A percentile compares a stretch with the other conserved stretches of the same genome.
Conservation (phyloP, 371 early-diverging fungal species). For the Chytridium lagenaria region DNA sequence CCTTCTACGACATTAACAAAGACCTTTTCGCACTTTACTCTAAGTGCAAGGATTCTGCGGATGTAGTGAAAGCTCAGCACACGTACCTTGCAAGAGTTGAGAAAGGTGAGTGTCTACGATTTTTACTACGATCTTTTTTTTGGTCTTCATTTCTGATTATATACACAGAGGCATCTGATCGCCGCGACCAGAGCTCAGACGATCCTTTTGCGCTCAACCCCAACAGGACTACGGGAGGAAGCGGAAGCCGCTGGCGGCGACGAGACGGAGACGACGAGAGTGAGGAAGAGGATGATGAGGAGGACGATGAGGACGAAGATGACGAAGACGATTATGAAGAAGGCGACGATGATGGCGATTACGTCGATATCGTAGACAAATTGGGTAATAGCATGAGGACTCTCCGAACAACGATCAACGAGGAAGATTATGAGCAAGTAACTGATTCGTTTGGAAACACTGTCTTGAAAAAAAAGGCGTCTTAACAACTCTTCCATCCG, state of each 20-base stretch:
- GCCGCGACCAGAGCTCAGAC: slow-evolving; percentile 31
- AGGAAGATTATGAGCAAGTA: neutral
- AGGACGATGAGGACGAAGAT: slow-evolving; percentile 33
- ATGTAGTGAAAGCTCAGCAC: slow-evolving; percentile 85
- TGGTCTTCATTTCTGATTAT: neutral
- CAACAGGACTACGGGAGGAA: slow-evolving; percentile 28
- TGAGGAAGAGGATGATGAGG: slow-evolving; percentile 32
- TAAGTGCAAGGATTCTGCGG: slow-evolving; percentile 82
- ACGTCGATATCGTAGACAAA: slow-evolving; percentile 43
- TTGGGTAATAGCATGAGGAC: slow-evolving; percentile 46
- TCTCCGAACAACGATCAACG: neutral
- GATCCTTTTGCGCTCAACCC: slow-evolving; percentile 33
- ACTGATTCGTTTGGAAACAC: slow-evolving; percentile 13
- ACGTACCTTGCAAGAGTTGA: slow-evolving; percentile 58
- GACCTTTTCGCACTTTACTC: slow-evolving; percentile 80
- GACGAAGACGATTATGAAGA: slow-evolving; percentile 35
- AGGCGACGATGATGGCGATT: slow-evolving; percentile 38
- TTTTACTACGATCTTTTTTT: too few relatives aligned
- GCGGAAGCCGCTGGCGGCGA: slow-evolving; percentile 25
- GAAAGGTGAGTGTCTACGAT: slow-evolving; percentile 19
- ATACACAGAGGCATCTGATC: slow-evolving; percentile 18
- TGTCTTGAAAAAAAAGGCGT: neutral
- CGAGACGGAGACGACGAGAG: slow-evolving; percentile 26
- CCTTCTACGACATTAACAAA: slow-evolving; percentile 88
- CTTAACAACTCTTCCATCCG: too few relatives aligned